Percentiles rank a stretch among this genome's conserved stretches.
These are phyloP conservation scores for Claviceps arundinis DNA, from an alignment of 2,329 filamentous ascomycete species.

Conservation along the genomic window DNA sequence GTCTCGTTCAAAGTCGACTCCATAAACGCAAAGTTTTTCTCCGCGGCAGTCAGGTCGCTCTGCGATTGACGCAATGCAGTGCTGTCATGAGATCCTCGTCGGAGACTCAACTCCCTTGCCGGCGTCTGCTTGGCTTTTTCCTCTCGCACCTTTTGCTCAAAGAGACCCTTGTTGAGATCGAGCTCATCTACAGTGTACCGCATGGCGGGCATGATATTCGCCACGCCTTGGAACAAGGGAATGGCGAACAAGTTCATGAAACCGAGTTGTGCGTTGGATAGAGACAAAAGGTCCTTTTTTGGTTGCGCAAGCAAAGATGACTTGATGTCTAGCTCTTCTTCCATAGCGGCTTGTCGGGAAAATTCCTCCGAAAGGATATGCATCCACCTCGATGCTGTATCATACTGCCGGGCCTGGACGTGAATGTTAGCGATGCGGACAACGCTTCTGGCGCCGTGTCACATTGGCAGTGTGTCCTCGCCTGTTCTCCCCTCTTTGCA, in stretches of 20 bases:
- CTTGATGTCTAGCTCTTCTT: conserved; percentile 72
- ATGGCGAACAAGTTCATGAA: conserved; percentile 96
- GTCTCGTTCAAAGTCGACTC: conserved; percentile 4
- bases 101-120: conserved; percentile 24
- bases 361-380: conserved; percentile 92
- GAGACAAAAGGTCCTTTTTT: conserved; percentile 67
- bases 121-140: conserved; percentile 38
- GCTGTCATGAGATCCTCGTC: conserved; percentile 24
- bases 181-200: conserved; percentile 75
- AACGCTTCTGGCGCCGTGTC: too few species aligned
- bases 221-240: conserved; percentile 78
- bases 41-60: conserved; percentile 21
- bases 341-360: conserved; percentile 83
- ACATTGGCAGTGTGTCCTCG: background rate
- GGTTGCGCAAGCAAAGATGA: conserved; percentile 79
- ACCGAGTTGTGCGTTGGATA: conserved; percentile 78
- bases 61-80: conserved; percentile 32
- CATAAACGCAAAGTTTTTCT: conserved; percentile 15
- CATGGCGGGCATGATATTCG: conserved; percentile 76
- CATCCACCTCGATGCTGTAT: conserved; percentile 79
- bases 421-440: background rate
- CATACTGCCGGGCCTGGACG: conserved; percentile 65
- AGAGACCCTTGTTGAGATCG: conserved; percentile 59
- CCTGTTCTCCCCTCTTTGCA: background rate
- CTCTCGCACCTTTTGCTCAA: conserved; percentile 53